phyloP scores from a whole-genome alignment of 2,329 filamentous ascomycete genomes.

The Sporothrix pallida region DNA sequence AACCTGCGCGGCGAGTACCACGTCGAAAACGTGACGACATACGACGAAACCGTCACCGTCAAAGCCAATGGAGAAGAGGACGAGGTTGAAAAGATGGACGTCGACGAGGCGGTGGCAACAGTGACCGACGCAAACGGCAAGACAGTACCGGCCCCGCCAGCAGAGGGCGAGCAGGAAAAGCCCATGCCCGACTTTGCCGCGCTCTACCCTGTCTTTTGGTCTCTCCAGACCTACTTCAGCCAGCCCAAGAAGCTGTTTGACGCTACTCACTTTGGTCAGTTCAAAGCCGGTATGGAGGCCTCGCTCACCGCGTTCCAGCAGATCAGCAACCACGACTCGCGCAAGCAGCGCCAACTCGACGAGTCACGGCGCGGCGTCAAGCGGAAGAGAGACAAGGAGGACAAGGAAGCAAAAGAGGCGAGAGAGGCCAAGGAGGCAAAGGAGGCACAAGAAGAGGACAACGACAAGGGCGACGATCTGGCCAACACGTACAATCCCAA shows the following conservation, averaged over 20 bases:
- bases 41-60: slow-evolving; percentile 61
- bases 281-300: slow-evolving; percentile 76
- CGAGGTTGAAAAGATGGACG: slow-evolving; percentile 40
- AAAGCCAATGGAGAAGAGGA: slow-evolving; percentile 38
- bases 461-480: slow-evolving; percentile 59
- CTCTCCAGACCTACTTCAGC: slow-evolving; percentile 88
- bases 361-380: slow-evolving; percentile 71
- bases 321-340: slow-evolving; percentile 55
- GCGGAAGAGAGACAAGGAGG: slow-evolving; percentile 64
- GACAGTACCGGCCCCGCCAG: slow-evolving; percentile 41
- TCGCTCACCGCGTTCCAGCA: slow-evolving; percentile 62
- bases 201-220: slow-evolving; percentile 93
- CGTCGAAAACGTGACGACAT: slow-evolving; percentile 89
- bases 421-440: slow-evolving; percentile 13
- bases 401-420: slow-evolving; percentile 48
- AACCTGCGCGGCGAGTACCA: slow-evolving; percentile 97
- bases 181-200: slow-evolving; percentile 51
- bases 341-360: slow-evolving; percentile 57
- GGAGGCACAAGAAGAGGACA: slow-evolving; percentile 56
- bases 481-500: slow-evolving; percentile 90
- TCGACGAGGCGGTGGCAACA: slow-evolving; percentile 41
- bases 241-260: slow-evolving; percentile 86
- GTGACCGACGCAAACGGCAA: not conserved
- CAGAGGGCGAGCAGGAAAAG: slow-evolving; percentile 51
- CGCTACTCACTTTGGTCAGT: slow-evolving; percentile 72